Evolutionary conservation across 768 basidiomycete species (phyloP), one percentile per base, ranked within the genome.

Genomic region (Tylopilus sp.): DNA sequence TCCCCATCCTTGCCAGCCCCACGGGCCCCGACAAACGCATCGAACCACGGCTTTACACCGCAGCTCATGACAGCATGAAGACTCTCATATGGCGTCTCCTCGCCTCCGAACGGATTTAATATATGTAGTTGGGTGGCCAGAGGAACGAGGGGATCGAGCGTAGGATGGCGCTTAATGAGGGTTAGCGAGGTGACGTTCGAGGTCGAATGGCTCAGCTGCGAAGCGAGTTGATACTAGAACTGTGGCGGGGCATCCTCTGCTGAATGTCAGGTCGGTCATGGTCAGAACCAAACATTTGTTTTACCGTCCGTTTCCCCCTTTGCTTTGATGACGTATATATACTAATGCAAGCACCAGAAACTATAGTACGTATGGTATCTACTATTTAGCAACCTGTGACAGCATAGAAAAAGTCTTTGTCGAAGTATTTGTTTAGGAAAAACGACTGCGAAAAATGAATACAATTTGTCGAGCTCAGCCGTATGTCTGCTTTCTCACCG

Each of bases 41-140:
- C 95, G 63, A 99, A 98, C 87, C 92, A 98, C 0, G 95, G 95
- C 61, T 98, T 96, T 25, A 99, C 94, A 60, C 91, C 97, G 51
- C 82, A 86, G 65, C 95, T 97, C 17, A 99, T 92, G 21, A 99
- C 82, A 11, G 93, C 92, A 67, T 98, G 96, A 26, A 99, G 72
- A 64, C 92, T 90, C 71, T 98, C 96, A 65, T 98, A 99, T 0
- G 96, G 94, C 1, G 89, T 91, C 55, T 89, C 86, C 41, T 90
- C 89, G 14, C 87, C 86, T 22, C 87, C 89, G 60, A 91, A 98
- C 16, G 98, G 79, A 63, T 95, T 98, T 42, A 98, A 76, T 52
- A 98, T 86, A 60, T 97, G 93, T 12, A 98, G 78, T 67, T 99
- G 96, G 2, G 80, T 74, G 3, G 92, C 84, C 6, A 98, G 80